These are phyloP conservation scores for Boletus vermiculosoides DNA, from an alignment of 768 basidiomycete species.

Conservation along the genomic window DNA sequence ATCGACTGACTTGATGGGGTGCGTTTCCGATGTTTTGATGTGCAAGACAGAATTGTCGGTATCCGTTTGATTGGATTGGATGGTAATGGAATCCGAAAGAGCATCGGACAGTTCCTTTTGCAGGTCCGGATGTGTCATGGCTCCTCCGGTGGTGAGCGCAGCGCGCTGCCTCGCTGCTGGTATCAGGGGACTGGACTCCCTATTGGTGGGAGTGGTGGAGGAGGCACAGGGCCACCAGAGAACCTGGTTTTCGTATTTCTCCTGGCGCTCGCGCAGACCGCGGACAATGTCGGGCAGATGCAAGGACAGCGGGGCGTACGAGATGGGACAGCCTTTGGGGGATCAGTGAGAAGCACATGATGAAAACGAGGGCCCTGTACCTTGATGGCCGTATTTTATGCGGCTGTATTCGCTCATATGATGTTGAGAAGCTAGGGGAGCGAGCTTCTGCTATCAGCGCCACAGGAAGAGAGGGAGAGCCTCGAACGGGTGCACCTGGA, in stretches of 20 bases:
- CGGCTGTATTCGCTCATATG: conserved; percentile 70
- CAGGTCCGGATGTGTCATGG: conserved; percentile 30
- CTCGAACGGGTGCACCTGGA: conserved; percentile 16
- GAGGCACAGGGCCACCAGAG: conserved; percentile 50
- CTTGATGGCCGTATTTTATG: conserved; percentile 58
- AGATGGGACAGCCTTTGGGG: conserved; percentile 49
- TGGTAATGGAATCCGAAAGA: conserved; percentile 44
- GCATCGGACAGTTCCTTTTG: conserved; percentile 54
- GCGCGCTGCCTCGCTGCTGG: conserved; percentile 25
- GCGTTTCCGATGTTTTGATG: conserved; percentile 73
- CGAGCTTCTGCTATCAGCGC: conserved; percentile 38
- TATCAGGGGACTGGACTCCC: conserved; percentile 12
- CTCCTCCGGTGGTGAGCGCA: conserved; percentile 19
- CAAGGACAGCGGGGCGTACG: conserved; percentile 63
- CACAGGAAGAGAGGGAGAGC: not conserved
- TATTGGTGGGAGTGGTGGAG: not conserved
- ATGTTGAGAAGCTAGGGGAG: conserved; percentile 68
- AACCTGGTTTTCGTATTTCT: conserved; percentile 33
- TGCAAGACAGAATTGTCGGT: not conserved
- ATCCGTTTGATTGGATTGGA: conserved; percentile 1
- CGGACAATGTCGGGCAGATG: conserved; percentile 57
- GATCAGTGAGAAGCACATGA: not conserved
- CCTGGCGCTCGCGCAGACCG: conserved; percentile 54
- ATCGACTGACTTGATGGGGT: conserved; percentile 76
- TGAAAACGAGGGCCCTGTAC: conserved; percentile 10